Base-by-base conservation (phyloP, 257 asterid species). In the Ajuga chamaepitys region DNA sequence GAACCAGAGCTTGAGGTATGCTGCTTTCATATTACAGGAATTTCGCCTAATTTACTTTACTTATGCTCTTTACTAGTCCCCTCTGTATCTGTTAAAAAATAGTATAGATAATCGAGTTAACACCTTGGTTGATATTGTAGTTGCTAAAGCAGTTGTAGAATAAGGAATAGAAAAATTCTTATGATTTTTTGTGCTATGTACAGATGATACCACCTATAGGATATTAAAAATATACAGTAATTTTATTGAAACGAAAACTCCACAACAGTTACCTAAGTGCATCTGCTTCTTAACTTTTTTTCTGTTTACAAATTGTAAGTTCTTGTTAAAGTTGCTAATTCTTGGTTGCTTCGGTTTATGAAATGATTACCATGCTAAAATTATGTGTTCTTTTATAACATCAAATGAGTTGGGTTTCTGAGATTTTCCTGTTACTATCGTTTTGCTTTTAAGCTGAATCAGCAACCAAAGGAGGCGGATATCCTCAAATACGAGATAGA, bases 401-500 rank as follows among this genome's bases (percentile, higher is more conserved):
- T 17, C 35, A 0, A 3, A 9, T 0, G 2, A 34, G 20, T 30
- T 16, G 45, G 48, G 52, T 61, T 25, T 32, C 40, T 56, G 35
- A 41, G 10, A 25, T 22, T 20, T 11, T 4, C 37, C 7, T 30
- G 4, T 6, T 26, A 4, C 54, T 56, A 18, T 59, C 45, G 7
- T 37, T 60, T 42, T 26, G 32, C 16, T 45, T n/a, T 44, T 51
- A 25, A 70, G 24, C 80, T 66, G 81, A 68, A 61, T 81, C 75
- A 46, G 72, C 87, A 76, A 26, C 51, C 74, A 17, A 75, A 41
- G 70, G 91, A 85, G 67, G 67, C 58, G 53, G 92, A 85, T 12
- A 44, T 55, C 64, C 92, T 82, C 22, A 82, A 73, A 71, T 85
- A 79, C 48, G 95, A 87, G 75, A 76, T 85, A 4, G 74, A 72